phyloP scores from a whole-genome alignment of 2,329 filamentous ascomycete genomes.

The Epichloe sp. region DNA sequence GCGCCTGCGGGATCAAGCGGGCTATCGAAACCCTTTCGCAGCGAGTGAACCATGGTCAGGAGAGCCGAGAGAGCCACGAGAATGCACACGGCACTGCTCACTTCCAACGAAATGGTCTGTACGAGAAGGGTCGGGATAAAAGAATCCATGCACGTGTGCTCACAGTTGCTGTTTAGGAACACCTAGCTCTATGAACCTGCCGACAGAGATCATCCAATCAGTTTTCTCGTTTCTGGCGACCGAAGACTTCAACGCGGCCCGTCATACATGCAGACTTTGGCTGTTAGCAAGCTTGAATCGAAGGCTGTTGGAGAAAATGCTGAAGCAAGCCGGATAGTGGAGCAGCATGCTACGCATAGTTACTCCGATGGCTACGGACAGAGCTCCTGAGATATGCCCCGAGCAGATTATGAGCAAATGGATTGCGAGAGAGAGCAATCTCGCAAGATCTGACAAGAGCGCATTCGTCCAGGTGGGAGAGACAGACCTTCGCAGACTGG shows the following conservation, averaged over 20 bases:
- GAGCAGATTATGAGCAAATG: conserved; percentile 27
- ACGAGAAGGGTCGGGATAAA: background rate
- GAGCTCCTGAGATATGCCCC: conserved; percentile 9
- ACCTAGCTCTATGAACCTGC: conserved; percentile 16
- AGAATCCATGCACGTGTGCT: background rate
- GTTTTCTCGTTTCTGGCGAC: conserved; percentile 22
- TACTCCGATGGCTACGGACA: conserved; percentile 10
- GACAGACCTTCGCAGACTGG: conserved; percentile 24
- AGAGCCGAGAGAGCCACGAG: conserved; percentile 5
- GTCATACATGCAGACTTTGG: conserved; percentile 47
- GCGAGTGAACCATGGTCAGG: conserved; percentile 7
- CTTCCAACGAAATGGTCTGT: background rate
- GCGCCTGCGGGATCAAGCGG: conserved; percentile 8
- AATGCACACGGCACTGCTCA: background rate
- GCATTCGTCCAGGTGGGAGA: conserved; percentile 21
- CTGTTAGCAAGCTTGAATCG: conserved; percentile 42
- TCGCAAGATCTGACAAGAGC: conserved; percentile 8
- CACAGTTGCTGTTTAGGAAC: conserved; percentile 3
- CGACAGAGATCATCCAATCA: conserved; percentile 24
- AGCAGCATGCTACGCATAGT: conserved; percentile 19
- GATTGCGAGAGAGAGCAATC: conserved; percentile 26
- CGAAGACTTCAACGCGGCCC: conserved; percentile 42
- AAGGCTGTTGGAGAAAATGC: conserved; percentile 36
- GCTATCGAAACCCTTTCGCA: conserved; percentile 8
- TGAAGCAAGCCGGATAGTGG: conserved; percentile 43